Evolutionary conservation across 2,329 filamentous ascomycete genomes (phyloP).

Genomic region (Aspergillus oerlinghausenensis): DNA sequence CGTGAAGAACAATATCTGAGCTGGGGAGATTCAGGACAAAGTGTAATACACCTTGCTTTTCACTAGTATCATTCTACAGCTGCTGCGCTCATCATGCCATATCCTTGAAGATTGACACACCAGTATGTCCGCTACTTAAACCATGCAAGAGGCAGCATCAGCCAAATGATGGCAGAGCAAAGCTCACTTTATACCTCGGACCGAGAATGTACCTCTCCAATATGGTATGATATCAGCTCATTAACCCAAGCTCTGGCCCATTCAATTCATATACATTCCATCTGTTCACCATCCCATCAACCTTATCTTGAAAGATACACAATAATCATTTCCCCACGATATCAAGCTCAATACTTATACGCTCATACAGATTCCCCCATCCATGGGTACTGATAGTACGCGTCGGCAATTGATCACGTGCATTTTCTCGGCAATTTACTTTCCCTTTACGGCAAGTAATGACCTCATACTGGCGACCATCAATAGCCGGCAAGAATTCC

Average conservation of each 20-base stretch:
- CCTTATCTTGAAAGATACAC: not conserved
- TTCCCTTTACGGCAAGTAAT: not conserved
- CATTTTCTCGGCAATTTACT: not conserved
- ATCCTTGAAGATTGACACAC: too few relatives aligned
- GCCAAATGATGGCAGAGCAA: not conserved
- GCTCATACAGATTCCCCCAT: not conserved
- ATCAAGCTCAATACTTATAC: not conserved
- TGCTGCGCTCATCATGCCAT: not conserved
- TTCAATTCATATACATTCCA: not conserved
- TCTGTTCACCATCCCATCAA: not conserved
- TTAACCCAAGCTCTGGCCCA: not conserved
- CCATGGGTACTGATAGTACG: not conserved
- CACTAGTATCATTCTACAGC: not conserved
- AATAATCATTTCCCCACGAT: not conserved
- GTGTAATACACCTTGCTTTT: not conserved
- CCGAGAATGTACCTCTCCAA: not conserved
- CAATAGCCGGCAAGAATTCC: constrained; percentile 3
- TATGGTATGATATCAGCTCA: not conserved
- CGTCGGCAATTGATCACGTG: constrained; percentile 10
- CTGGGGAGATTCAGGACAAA: not conserved
- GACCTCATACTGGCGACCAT: not conserved
- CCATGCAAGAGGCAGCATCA: not conserved
- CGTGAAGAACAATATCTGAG: not conserved
- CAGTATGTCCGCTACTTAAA: not conserved
- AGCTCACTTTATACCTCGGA: constrained; percentile 8